Percentiles rank a stretch among this genome's conserved stretches.
Conservation (phyloP, 2,329 filamentous ascomycete species). For the Waltergamsia citrina region DNA sequence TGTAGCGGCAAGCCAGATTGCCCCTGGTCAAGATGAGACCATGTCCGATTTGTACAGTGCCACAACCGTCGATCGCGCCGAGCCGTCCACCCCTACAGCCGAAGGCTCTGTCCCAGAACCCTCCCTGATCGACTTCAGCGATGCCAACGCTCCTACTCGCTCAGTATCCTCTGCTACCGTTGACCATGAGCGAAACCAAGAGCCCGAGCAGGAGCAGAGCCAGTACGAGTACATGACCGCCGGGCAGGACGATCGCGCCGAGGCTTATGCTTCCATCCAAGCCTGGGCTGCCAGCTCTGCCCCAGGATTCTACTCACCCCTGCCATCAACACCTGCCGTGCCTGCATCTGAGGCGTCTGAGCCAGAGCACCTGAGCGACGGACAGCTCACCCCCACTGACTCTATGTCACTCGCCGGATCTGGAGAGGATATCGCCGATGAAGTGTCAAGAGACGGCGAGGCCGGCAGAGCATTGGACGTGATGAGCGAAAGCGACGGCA, state of each 20-base stretch:
- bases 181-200: conserved; percentile 23
- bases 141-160: conserved; percentile 9
- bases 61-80: conserved; percentile 32
- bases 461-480: conserved; percentile 38
- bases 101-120: conserved; percentile 14
- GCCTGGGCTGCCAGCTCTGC: conserved; percentile 51
- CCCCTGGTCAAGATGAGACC: conserved; percentile 24
- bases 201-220: too few species aligned
- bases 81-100: conserved; percentile 9
- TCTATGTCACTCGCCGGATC: conserved; percentile 45
- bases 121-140: conserved; percentile 21
- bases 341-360: conserved; percentile 35
- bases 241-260: conserved; percentile 33
- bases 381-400: conserved; percentile 50
- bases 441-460: conserved; percentile 27
- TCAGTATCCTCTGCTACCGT: conserved; percentile 17
- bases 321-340: conserved; percentile 39
- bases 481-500: conserved; percentile 47
- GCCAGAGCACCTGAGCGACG: conserved; percentile 26
- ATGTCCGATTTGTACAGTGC: conserved; percentile 49
- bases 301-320: conserved; percentile 48
- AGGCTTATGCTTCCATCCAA: conserved; percentile 51
- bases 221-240: conserved; percentile 40
- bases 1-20: conserved; percentile 28
- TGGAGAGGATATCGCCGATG: conserved; percentile 35